phyloP scores from a whole-genome alignment of 192 early-diverging fungal species.

The Linnemannia schmuckeri region DNA sequence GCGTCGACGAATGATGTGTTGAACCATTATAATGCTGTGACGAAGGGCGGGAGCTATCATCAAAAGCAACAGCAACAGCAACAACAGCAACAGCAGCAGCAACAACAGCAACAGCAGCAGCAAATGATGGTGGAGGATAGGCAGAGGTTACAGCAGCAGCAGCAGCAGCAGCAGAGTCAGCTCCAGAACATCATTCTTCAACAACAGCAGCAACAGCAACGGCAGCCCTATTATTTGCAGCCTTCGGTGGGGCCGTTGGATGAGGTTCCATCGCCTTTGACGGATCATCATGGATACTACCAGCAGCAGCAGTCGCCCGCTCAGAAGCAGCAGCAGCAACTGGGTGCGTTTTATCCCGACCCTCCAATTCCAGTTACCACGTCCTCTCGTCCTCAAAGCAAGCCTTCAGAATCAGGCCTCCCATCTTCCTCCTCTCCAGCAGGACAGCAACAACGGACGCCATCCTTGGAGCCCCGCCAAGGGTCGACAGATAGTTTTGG shows the following conservation, averaged over 20 bases:
- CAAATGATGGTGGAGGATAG: not conserved
- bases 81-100: conserved; percentile 10
- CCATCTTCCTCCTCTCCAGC: not conserved
- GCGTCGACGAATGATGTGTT: conserved; percentile 43
- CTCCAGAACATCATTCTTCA: not conserved
- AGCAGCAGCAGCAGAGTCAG: not conserved
- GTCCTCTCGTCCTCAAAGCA: not conserved
- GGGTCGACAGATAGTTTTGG: conserved; percentile 51
- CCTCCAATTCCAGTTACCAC: not conserved
- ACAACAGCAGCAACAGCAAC: not conserved
- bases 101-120: not conserved
- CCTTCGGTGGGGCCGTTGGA: conserved; percentile 22
- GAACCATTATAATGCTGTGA: conserved; percentile 47
- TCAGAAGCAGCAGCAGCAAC: not conserved
- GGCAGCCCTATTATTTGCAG: conserved; percentile 6
- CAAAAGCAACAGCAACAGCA: conserved; percentile 4
- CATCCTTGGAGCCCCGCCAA: conserved; percentile 21
- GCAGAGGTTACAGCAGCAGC: conserved; percentile 11
- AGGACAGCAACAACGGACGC: not conserved
- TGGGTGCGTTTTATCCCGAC: not conserved
- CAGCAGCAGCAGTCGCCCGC: not conserved
- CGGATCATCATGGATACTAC: not conserved
- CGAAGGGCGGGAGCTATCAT: conserved; percentile 31
- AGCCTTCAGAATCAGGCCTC: not conserved
- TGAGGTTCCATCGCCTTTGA: not conserved